phyloP scores from a whole-genome alignment of 192 early-diverging fungal genomes.

The Lunasporangiospora selenospora region DNA sequence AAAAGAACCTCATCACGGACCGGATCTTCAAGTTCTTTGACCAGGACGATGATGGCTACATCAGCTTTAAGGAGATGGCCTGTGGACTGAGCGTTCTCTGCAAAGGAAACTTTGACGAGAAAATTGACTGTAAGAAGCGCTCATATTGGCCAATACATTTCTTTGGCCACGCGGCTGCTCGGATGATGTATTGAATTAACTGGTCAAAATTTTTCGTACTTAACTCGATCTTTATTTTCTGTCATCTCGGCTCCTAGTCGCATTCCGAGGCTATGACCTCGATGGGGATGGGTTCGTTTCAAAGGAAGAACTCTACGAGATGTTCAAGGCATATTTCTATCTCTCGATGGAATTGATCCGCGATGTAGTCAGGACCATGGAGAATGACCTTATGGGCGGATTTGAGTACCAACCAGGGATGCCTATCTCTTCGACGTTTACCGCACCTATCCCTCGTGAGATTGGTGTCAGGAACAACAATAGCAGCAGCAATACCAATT shows the following conservation, averaged over 20 bases:
- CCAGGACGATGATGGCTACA: conserved; percentile 74
- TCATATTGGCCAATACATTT: no score
- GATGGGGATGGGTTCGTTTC: conserved; percentile 87
- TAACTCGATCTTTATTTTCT: conserved; percentile 8
- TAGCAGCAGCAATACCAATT: conserved; percentile 1
- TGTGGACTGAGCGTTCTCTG: conserved; percentile 80
- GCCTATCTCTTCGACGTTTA: conserved; percentile 91
- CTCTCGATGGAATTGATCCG: conserved; percentile 89
- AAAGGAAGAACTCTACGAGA: conserved; percentile 80
- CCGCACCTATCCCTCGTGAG: conserved; percentile 75
- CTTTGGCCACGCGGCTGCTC: no score
- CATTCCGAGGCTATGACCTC: conserved; percentile 93
- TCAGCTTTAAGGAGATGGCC: conserved; percentile 87
- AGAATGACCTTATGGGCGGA: conserved; percentile 86
- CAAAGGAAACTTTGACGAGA: conserved; percentile 90
- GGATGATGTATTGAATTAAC: background rate
- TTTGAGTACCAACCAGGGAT: conserved; percentile 82
- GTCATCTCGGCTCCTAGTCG: conserved; percentile 53
- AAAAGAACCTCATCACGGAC: conserved; percentile 84
- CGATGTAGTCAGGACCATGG: conserved; percentile 88
- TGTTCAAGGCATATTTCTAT: conserved; percentile 95
- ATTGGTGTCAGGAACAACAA: conserved; percentile 49
- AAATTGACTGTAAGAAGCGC: conserved; percentile 85
- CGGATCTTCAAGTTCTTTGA: conserved; percentile 94
- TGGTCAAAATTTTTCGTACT: background rate